Conservation (phyloP, 2,329 filamentous ascomycete species). For the Xylariales sp. region DNA sequence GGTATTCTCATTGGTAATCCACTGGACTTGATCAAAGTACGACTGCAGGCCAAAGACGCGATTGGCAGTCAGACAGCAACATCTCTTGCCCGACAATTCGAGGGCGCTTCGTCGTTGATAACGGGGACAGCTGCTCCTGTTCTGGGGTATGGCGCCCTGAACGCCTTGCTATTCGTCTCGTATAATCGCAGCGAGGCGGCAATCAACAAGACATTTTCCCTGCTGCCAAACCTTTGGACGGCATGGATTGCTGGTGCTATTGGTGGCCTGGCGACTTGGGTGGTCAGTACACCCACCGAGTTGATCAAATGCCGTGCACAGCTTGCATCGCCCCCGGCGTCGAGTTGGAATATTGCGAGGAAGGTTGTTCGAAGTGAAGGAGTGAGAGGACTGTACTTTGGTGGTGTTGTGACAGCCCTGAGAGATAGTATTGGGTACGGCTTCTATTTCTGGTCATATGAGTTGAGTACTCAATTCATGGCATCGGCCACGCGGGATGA, state of each 20-base stretch:
- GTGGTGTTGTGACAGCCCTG: constrained; percentile 74
- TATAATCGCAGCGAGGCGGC: constrained; percentile 79
- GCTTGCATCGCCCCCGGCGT: constrained; percentile 44
- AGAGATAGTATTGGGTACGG: constrained; percentile 91
- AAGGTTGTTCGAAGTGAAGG: constrained; percentile 54
- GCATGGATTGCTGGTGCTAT: constrained; percentile 76
- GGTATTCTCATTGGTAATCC: constrained; percentile 89
- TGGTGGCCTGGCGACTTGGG: constrained; percentile 80
- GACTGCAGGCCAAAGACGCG: constrained; percentile 61
- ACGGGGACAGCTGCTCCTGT: constrained; percentile 78
- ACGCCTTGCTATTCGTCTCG: constrained; percentile 82
- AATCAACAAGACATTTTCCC: constrained; percentile 40
- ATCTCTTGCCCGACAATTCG: constrained; percentile 27
- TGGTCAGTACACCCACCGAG: constrained; percentile 84
- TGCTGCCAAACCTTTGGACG: constrained; percentile 50
- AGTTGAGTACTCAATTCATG: constrained; percentile 62
- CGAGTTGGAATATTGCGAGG: constrained; percentile 60
- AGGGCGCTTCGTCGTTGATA: constrained; percentile 36
- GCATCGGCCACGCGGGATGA: constrained; percentile 23
- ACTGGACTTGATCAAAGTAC: constrained; percentile 66
- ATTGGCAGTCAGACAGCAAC: constrained; percentile 17
- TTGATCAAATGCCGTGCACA: constrained; percentile 87
- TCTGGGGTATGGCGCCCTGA: constrained; percentile 84
- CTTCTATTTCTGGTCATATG: constrained; percentile 95
- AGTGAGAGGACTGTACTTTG: constrained; percentile 71